phyloP scores from a whole-genome alignment of 2,329 filamentous ascomycete genomes.

The Aquanectria penicillioides region DNA sequence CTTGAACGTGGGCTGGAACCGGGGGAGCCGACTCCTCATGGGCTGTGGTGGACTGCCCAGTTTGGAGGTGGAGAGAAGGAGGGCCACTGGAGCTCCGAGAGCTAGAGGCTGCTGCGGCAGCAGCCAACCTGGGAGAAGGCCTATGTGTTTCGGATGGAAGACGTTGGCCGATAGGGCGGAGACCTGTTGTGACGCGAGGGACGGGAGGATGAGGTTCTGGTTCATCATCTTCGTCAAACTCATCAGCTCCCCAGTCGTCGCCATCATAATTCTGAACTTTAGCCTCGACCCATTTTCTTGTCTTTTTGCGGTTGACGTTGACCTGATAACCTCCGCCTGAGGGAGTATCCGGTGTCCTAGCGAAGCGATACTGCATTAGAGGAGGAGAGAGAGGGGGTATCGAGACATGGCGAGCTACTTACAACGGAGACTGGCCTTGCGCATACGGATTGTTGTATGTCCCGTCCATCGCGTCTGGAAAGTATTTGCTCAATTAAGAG shows the following conservation, averaged over 20 bases:
- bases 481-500: conserved; percentile 28
- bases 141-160: conserved; percentile 40
- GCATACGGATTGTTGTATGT: conserved; percentile 42
- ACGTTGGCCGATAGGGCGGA: conserved; percentile 45
- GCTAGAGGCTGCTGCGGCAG: conserved; percentile 36
- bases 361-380: conserved; percentile 15
- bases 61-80: conserved; percentile 42
- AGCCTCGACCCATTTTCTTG: conserved; percentile 94
- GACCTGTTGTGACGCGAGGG: conserved; percentile 39
- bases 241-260: conserved; percentile 88
- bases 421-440: conserved; percentile 43
- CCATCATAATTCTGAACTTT: conserved; percentile 89
- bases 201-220: conserved; percentile 52
- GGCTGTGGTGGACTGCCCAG: conserved; percentile 24
- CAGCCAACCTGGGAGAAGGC: conserved; percentile 37
- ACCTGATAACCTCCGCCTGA: conserved; percentile 70
- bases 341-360: conserved; percentile 46
- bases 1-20: conserved; percentile 18
- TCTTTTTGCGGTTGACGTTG: conserved; percentile 89
- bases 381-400: neutral
- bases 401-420: conserved; percentile 21
- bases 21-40: neutral
- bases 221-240: conserved; percentile 68
- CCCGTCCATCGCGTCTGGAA: conserved; percentile 42
- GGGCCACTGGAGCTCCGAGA: conserved; percentile 39